Conservation (phyloP, 345 rosid genomes). For the Populus ilicifolia region DNA sequence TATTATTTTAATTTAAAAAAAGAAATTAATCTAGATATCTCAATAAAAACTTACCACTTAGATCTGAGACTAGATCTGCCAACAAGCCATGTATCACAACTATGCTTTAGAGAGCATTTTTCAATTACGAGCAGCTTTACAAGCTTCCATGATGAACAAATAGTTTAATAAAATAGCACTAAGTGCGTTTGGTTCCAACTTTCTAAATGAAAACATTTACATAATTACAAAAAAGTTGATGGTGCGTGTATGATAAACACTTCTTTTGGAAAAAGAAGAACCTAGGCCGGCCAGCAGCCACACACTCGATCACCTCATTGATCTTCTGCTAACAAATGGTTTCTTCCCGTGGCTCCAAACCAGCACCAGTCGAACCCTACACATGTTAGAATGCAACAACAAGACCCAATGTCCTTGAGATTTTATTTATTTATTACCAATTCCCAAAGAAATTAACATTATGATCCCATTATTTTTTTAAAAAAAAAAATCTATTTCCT, state of each 20-base stretch:
- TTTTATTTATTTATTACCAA: background rate
- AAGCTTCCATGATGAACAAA: background rate
- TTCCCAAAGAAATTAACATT: background rate
- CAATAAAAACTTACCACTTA: too few species aligned
- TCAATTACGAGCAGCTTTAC: background rate
- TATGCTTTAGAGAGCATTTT: too few species aligned
- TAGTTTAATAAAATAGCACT: background rate
- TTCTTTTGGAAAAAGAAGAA: background rate
- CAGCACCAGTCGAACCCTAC: background rate
- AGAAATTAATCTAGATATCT: too few species aligned
- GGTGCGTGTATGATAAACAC: background rate
- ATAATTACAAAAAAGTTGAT: background rate
- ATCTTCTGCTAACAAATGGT: background rate
- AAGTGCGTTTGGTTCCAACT: too few species aligned
- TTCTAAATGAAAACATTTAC: background rate
- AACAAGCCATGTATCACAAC: too few species aligned
- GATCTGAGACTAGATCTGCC: too few species aligned
- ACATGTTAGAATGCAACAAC: background rate
- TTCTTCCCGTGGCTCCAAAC: background rate
- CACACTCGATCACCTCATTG: background rate
- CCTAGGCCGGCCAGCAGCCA: slow-evolving; percentile 1
- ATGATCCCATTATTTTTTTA: too few species aligned
- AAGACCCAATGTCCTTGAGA: background rate
- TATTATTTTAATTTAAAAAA: too few species aligned
- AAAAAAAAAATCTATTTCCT: background rate